phyloP scores from a whole-genome alignment of 345 rosid genomes.

The Gossypium mustelinum region DNA sequence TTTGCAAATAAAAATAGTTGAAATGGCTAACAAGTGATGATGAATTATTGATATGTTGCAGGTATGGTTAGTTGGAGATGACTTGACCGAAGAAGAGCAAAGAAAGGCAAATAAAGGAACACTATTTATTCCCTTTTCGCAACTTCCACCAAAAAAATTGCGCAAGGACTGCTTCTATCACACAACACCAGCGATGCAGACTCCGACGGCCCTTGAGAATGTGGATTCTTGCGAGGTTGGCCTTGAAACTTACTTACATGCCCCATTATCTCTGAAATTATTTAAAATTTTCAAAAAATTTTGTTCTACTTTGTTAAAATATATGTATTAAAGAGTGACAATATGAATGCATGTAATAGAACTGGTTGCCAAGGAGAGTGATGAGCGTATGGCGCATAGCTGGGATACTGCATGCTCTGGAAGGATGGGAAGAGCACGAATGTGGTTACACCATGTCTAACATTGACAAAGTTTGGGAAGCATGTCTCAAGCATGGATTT shows the following conservation, averaged over 20 bases:
- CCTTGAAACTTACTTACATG: too few species aligned
- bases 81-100: constrained; percentile 28
- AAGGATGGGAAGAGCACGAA: constrained; percentile 45
- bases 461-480: constrained; percentile 15
- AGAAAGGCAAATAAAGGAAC: constrained; percentile 45
- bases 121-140: constrained; percentile 44
- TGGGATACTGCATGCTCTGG: constrained; percentile 45
- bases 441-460: constrained; percentile 37
- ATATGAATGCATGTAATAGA: background rate
- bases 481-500: constrained; percentile 41
- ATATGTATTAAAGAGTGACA: background rate
- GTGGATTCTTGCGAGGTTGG: constrained; percentile 61
- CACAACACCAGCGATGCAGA: constrained; percentile 14
- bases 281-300: background rate
- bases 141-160: constrained; percentile 35
- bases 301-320: background rate
- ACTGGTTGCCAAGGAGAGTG: constrained; percentile 23
- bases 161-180: constrained; percentile 45
- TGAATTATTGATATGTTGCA: constrained; percentile 6
- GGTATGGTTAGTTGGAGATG: constrained; percentile 39
- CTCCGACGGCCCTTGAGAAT: constrained; percentile 36
- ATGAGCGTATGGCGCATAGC: background rate
- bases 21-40: background rate
- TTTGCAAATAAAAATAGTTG: too few species aligned
- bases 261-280: too few species aligned